Percentiles rank a stretch among this genome's conserved stretches.
Conservation (phyloP, 2,329 filamentous ascomycete species). For the Teratosphaeria pseudoeucalypti region DNA sequence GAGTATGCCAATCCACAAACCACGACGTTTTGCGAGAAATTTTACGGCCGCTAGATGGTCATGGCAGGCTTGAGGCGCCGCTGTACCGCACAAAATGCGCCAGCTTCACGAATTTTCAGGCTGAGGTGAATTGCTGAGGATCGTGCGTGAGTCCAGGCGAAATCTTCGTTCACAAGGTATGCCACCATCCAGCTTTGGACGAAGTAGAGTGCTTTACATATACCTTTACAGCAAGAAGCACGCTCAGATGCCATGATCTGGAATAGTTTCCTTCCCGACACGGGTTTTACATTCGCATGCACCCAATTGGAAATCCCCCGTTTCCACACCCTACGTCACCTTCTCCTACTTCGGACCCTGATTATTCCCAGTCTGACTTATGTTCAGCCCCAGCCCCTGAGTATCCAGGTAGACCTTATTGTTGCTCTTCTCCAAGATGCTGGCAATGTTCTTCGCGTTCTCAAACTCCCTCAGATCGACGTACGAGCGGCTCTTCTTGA, state of each 20-base stretch:
- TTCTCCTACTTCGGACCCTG: neutral
- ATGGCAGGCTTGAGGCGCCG: no score
- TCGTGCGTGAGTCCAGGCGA: no score
- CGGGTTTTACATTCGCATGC: slow-evolving; percentile 1
- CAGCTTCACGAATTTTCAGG: no score
- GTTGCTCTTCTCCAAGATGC: slow-evolving; percentile 74
- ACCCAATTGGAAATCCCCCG: neutral
- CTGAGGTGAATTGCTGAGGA: no score
- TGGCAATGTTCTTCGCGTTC: slow-evolving; percentile 84
- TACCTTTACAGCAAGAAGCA: neutral
- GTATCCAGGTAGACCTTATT: slow-evolving; percentile 93
- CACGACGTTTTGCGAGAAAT: no score
- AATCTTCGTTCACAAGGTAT: neutral
- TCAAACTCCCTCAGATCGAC: slow-evolving; percentile 97
- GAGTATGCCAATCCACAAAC: no score
- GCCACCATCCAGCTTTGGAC: neutral
- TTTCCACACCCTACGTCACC: neutral
- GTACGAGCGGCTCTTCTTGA: slow-evolving; percentile 98
- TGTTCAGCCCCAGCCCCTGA: slow-evolving; percentile 83
- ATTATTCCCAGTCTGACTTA: slow-evolving; percentile 37
- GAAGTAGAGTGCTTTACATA: neutral
- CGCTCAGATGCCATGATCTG: neutral
- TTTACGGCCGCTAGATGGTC: no score
- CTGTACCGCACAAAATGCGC: no score
- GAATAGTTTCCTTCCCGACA: neutral